Evolutionary conservation across 768 basidiomycete species (phyloP), one percentile per base, ranked within the genome.

Genomic region (Cystofilobasidium capitatum): DNA sequence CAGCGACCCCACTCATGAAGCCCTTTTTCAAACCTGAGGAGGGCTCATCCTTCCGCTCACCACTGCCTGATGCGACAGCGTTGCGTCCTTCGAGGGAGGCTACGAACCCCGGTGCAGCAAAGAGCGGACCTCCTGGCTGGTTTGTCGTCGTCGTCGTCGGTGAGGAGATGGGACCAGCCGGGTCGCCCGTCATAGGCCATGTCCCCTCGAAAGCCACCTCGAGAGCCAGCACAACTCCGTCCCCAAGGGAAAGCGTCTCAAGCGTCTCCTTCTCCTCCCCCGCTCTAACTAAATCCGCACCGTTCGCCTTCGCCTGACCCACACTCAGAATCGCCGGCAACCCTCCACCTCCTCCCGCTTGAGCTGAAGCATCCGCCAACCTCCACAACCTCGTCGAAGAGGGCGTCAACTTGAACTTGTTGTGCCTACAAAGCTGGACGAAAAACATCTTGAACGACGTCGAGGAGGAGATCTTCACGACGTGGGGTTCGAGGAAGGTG

Each of bases 1-100:
- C 69, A 22, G 69, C 35, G 54, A 70, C 31, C 29, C 42, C 16
- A 14, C 31, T 36, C 2, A 26, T 71, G 70, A 51, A n/a, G n/a
- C n/a, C n/a, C n/a, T n/a, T 33, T 31, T 55, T 55, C 2, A 12
- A 6, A 7, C 14, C 51, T 26, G 8, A 26, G 49, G 29, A 14
- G 64, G 62, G 16, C 57, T 35, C 57, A 8, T 58, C 37, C 29
- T 20, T 33, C 31, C 40, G 22, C 9, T 40, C 29, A 20, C 40
- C 51, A 31, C 51, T 55, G 31, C 51, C 51, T 20, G 45, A 33
- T 14, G 47, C n/a, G 51, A 64, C 49, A 16, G 58, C 57, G 37
- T 64, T 63, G 17, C 42, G 16, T 13, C n/a, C 51, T 22, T 69
- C 68, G 17, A 69, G 62, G 5, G n/a, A 9, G 45, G 33, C 33